Evolutionary conservation across 2,329 filamentous ascomycete genomes (phyloP).

Genomic region (Zymoseptoria crescenta): DNA sequence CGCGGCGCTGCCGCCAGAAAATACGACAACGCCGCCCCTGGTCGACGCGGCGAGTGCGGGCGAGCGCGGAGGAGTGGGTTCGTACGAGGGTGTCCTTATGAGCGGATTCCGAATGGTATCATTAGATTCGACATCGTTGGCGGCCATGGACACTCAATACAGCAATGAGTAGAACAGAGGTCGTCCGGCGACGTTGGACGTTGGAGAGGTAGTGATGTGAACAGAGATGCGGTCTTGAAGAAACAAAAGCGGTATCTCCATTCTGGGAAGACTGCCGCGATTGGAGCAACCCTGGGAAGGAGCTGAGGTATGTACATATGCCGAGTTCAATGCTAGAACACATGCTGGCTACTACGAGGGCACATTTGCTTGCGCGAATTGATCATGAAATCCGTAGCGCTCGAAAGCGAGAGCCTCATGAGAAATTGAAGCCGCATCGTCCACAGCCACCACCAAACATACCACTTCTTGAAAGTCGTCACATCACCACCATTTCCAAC

Average conservation of each 20-base stretch:
- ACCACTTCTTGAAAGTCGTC: background rate
- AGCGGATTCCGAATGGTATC: background rate
- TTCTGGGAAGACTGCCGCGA: background rate
- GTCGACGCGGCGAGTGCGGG: slow-evolving; percentile 19
- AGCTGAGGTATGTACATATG: background rate
- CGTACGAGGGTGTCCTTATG: background rate
- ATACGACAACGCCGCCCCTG: slow-evolving; percentile 62
- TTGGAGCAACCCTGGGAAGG: background rate
- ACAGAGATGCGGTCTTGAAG: slow-evolving; percentile 2
- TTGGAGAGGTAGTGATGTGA: background rate
- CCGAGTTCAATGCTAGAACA: background rate
- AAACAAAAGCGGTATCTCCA: background rate
- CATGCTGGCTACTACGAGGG: background rate
- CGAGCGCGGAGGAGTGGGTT: slow-evolving; percentile 11
- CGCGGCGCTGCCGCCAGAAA: slow-evolving; percentile 67
- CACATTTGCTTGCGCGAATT: background rate
- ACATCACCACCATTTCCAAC: background rate
- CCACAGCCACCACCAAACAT: background rate
- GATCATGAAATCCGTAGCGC: background rate
- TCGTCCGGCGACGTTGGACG: background rate
- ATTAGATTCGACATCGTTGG: background rate
- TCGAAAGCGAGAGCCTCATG: background rate
- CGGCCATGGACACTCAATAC: background rate
- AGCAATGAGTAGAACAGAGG: background rate
- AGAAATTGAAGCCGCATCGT: background rate